Base-by-base conservation (phyloP, 495 filamentous ascomycete species). In the Aspergillus ostianus region DNA sequence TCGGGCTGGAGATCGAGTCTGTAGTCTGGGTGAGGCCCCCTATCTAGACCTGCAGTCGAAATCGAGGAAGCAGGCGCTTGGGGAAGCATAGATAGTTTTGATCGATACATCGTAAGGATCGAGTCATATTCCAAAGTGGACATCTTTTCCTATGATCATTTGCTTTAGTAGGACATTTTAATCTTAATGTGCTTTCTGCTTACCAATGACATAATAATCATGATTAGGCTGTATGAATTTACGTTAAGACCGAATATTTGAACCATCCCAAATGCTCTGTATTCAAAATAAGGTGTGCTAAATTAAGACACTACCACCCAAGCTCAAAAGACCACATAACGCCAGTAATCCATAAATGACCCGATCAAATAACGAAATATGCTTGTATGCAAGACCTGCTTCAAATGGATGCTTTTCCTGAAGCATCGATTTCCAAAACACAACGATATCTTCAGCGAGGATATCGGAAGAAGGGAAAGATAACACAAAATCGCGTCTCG, bases 11-110 rank as follows among this genome's bases (percentile, higher is more conserved):
- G 77, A 82, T 45, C 70, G 88, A 5, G 82, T 81, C 18, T 83
- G 86, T 5, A 83, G 83, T 58, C 56, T 89, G 51, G 87, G 86
- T 0, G 87, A 91, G 76, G 76, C 72, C 60, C 87, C 88, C 0
- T 90, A 84, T 62, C 80, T 87, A 58, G 85, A 83, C 56, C 20
- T 70, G 70, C 30, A 77, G 67, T 19, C 69, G 78, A 51, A 85
- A 82, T 46, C 64, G 1, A 58, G 71, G 15, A 62, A 51, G 19
- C 56, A 73, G 62, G 69, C 61, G 1, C 56, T 69, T 58, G 19
- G 47, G 13, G 55, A 62, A 15, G 30, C 15, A 21, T n/a, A 29
- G 21, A 27, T 51, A 51, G 19, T 53, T 9, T 18, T 19, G 7
- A 36, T 5, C 4, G 26, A 53, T 36, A 13, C 51, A 0, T 26